A percentile compares a stretch with the other conserved stretches of the same genome.
Conservation (phyloP, 2,329 filamentous ascomycete species). For the Huntiella moniliformis region DNA sequence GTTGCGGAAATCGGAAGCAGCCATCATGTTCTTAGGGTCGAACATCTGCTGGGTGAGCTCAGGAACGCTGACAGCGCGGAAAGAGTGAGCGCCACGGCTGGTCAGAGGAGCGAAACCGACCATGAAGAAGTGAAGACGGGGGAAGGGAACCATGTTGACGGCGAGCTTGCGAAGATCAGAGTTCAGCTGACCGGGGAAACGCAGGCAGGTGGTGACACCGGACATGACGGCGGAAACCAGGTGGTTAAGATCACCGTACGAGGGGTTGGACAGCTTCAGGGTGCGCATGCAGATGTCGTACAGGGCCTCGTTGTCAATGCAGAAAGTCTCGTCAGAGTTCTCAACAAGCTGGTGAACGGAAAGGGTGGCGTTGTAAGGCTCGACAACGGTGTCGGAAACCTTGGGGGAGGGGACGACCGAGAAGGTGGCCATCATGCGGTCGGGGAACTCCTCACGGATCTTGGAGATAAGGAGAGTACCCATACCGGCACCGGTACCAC, state of each 20-base stretch:
- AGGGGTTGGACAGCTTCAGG: constrained; percentile 95
- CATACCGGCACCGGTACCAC: constrained; percentile 99
- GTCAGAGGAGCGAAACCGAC: constrained; percentile 98
- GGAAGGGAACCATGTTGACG: constrained; percentile 99
- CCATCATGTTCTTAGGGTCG: constrained; percentile 99
- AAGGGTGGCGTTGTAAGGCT: constrained; percentile 98
- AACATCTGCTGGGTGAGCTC: constrained; percentile 99
- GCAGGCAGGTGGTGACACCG: constrained; percentile 92
- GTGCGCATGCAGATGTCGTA: constrained; percentile 99
- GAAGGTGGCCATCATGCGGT: constrained; percentile 99
- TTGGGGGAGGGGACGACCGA: constrained; percentile 97
- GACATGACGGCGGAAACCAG: constrained; percentile 99
- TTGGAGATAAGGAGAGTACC: constrained; percentile 98
- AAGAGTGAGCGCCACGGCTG: constrained; percentile 66
- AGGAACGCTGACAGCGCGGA: constrained; percentile 93
- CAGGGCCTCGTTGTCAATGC: constrained; percentile 99
- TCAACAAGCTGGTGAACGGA: constrained; percentile 98
- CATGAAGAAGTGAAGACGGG: constrained; percentile 99
- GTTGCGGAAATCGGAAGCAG: constrained; percentile 98
- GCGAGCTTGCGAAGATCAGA: constrained; percentile 98
- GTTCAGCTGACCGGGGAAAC: constrained; percentile 99
- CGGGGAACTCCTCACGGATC: constrained; percentile 99
- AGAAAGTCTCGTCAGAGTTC: constrained; percentile 99
- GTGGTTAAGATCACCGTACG: constrained; percentile 98
- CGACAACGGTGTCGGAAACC: constrained; percentile 98